These are phyloP conservation scores for Botrytis sinoallii DNA, from an alignment of 2,329 filamentous ascomycete species.

Conservation along the genomic window DNA sequence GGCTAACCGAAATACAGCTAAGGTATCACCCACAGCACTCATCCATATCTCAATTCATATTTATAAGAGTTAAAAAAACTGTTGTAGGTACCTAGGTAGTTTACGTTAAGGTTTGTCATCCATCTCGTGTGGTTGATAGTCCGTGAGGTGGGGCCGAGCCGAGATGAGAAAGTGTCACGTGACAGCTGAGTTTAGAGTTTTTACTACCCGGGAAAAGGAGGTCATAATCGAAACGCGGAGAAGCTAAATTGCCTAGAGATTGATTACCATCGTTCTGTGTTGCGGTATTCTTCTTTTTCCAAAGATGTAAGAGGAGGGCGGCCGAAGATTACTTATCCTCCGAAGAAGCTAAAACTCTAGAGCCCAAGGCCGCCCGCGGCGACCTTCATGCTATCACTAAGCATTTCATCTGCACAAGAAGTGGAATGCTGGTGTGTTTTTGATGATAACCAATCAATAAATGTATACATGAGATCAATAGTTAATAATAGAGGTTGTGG, in stretches of 20 bases:
- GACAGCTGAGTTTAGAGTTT: rapidly evolving
- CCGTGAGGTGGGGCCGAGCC: background rate
- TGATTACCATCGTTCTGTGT: background rate
- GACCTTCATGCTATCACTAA: background rate
- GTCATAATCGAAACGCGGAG: background rate
- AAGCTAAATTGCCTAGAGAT: background rate
- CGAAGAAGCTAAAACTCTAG: background rate
- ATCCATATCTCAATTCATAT: background rate
- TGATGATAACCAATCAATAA: background rate
- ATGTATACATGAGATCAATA: background rate
- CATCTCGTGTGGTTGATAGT: background rate
- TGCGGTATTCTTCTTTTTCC: background rate
- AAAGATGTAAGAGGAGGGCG: background rate
- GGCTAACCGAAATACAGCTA: background rate
- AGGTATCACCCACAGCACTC: background rate
- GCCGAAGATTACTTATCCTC: background rate
- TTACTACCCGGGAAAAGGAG: background rate
- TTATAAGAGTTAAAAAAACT: background rate
- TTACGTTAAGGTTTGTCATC: background rate
- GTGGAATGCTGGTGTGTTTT: background rate
- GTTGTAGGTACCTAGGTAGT: background rate
- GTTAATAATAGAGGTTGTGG: background rate
- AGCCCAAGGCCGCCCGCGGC: background rate
- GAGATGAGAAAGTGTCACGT: background rate
- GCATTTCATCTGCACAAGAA: background rate